Base-by-base conservation (phyloP, 257 asterid species). In the Fraxinus cuspidata region DNA sequence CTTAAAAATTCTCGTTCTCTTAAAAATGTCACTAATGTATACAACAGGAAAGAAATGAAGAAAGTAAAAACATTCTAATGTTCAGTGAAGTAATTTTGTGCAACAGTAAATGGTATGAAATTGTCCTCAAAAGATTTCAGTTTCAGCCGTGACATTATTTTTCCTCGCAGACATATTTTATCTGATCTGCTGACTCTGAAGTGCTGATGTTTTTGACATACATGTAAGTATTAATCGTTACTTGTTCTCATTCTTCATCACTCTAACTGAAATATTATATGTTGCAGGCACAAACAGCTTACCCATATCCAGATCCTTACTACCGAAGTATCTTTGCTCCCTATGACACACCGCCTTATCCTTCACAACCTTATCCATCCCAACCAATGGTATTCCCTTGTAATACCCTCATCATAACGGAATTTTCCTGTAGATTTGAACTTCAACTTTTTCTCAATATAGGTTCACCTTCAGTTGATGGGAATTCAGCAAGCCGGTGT, bases 401-500 rank as follows among this genome's bases (percentile, higher is more conserved):
- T 31, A 42, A 35, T 70, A 32, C 23, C 63, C 31, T 81, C n/a
- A 23, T 77, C 75, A 18, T 63, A 65, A 19, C 56, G 44, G 73
- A 70, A 75, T 19, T 10, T 40, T 53, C 70, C 44, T 1, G 3
- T 15, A 51, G 69, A 23, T 67, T 23, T 74, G 40, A 21, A 23
- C 29, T 3, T 44, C 28, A 37, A 28, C 21, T 37, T 64, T 71
- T 73, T 67, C 64, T 81, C 77, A 35, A 75, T 73, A 69, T 85
- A 90, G 97, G 97, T 91, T 64, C 97, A 94, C 66, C 88, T 90
- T 80, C 98, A 94, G 87, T 83, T 92, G 83, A 92, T 94, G 97
- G 98, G 98, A 78, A 86, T 91, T 81, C 98, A 91, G 79, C 96
- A 94, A 82, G 93, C 96, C 53, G 97, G 96, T 71, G 93, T 94